A percentile compares a stretch with the other conserved stretches of the same genome.
Conservation (phyloP, 2,329 filamentous ascomycete genomes). For the Gaeumannomyces tritici region DNA sequence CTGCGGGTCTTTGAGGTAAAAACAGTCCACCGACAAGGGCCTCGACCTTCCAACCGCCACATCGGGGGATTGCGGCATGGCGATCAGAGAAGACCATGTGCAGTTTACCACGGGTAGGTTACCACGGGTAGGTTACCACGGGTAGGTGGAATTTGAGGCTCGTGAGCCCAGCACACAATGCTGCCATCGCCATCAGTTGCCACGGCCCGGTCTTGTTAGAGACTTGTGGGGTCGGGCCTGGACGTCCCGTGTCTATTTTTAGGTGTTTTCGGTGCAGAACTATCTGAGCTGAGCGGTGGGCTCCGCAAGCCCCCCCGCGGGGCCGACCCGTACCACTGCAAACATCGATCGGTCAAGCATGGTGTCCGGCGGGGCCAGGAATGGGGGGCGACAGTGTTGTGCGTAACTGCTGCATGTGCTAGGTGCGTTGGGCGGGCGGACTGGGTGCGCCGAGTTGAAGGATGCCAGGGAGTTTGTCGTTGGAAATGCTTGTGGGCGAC, state of each 20-base stretch:
- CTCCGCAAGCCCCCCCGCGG: not conserved
- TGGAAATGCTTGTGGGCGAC: not conserved
- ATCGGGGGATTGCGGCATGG: not conserved
- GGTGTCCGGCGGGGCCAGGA: too few relatives aligned
- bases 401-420: not conserved
- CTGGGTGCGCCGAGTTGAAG: too few relatives aligned
- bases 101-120: too few relatives aligned
- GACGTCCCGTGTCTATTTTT: not conserved
- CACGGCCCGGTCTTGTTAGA: not conserved
- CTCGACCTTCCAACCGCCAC: not conserved
- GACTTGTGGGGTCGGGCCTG: not conserved
- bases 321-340: not conserved
- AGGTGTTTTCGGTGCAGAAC: not conserved
- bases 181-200: not conserved
- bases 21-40: not conserved
- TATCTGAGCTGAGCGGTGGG: not conserved
- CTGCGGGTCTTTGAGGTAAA: too few relatives aligned
- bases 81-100: too few relatives aligned
- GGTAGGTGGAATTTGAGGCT: too few relatives aligned
- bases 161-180: too few relatives aligned
- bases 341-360: too few relatives aligned
- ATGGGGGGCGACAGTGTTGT: not conserved
- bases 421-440: too few relatives aligned
- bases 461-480: too few relatives aligned
- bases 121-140: too few relatives aligned